phyloP scores from a whole-genome alignment of 305 asterid species.

The Salvia sclarea region DNA sequence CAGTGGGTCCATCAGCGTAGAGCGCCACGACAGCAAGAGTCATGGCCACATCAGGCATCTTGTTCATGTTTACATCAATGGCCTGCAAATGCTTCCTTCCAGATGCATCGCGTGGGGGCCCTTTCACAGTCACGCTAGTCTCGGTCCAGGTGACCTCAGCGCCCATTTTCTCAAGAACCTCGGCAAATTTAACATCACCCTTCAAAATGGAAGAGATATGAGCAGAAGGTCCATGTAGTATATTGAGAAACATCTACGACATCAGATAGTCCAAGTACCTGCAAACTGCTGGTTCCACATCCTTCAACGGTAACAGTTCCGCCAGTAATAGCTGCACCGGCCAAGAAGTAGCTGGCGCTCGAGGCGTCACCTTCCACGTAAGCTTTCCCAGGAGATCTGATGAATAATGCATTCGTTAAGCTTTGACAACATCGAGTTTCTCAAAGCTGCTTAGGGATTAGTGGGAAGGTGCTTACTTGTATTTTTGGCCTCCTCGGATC shows the following conservation, averaged over 20 bases:
- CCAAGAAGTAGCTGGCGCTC: conserved; percentile 99
- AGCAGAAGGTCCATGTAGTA: background rate
- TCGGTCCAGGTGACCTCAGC: conserved; percentile 96
- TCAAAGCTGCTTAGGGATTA: conserved; percentile 17
- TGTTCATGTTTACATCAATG: conserved; percentile 94
- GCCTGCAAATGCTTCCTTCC: conserved; percentile 75
- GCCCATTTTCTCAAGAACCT: conserved; percentile 97
- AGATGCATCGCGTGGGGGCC: conserved; percentile 63
- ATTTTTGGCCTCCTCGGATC: conserved; percentile 88
- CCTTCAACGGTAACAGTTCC: conserved; percentile 98
- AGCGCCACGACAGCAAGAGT: conserved; percentile 99
- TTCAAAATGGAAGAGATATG: conserved; percentile 28
- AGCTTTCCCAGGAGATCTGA: conserved; percentile 95
- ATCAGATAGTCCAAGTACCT: conserved; percentile 48
- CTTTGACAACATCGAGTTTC: conserved; percentile 9
- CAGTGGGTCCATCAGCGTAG: conserved; percentile 92
- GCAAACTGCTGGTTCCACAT: conserved; percentile 97
- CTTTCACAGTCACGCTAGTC: conserved; percentile 90
- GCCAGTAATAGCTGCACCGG: conserved; percentile 98
- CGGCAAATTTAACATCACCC: conserved; percentile 99
- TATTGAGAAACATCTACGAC: background rate
- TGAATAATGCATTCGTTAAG: conserved; percentile 3
- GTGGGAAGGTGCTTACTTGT: conserved; percentile 62
- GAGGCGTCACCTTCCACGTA: conserved; percentile 99
- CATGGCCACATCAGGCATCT: conserved; percentile 99